Conservation (phyloP, 495 filamentous ascomycete genomes). For the Diplogelasinospora grovesii region DNA sequence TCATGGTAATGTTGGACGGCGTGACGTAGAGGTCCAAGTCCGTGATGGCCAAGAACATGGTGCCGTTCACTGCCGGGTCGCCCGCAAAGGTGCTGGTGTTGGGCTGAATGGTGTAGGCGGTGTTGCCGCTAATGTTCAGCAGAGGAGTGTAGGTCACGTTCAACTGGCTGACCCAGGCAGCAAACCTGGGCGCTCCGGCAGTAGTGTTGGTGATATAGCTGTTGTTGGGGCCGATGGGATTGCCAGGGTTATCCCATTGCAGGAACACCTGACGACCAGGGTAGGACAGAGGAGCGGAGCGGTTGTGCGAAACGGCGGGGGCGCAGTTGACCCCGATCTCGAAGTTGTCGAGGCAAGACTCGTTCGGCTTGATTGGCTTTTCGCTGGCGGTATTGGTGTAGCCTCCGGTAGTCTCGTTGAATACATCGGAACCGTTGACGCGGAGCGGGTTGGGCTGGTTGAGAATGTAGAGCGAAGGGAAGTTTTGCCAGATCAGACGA, state of each 20-base stretch:
- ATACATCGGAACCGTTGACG: slow-evolving; percentile 46
- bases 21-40: slow-evolving; percentile 62
- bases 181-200: slow-evolving; percentile 57
- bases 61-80: slow-evolving; percentile 69
- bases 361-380: slow-evolving; percentile 27
- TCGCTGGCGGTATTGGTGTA: slow-evolving; percentile 37
- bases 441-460: slow-evolving; percentile 72
- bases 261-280: slow-evolving; percentile 67
- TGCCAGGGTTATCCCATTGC: slow-evolving; percentile 65
- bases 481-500: slow-evolving; percentile 81
- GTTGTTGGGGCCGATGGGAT: slow-evolving; percentile 70
- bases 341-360: slow-evolving; percentile 47
- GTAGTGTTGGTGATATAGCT: slow-evolving; percentile 61
- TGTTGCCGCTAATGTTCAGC: slow-evolving; percentile 43
- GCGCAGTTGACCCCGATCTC: slow-evolving; percentile 49
- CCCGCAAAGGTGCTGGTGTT: slow-evolving; percentile 51
- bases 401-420: slow-evolving; percentile 49
- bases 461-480: slow-evolving; percentile 64
- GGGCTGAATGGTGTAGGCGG: slow-evolving; percentile 67
- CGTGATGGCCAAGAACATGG: slow-evolving; percentile 72
- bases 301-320: slow-evolving; percentile 60
- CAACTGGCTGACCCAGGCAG: slow-evolving; percentile 75
- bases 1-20: slow-evolving; percentile 65
- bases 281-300: slow-evolving; percentile 61
- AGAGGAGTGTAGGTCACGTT: slow-evolving; percentile 78